phyloP scores from a whole-genome alignment of 208 protist species.

The Tetramitus jugosus region DNA sequence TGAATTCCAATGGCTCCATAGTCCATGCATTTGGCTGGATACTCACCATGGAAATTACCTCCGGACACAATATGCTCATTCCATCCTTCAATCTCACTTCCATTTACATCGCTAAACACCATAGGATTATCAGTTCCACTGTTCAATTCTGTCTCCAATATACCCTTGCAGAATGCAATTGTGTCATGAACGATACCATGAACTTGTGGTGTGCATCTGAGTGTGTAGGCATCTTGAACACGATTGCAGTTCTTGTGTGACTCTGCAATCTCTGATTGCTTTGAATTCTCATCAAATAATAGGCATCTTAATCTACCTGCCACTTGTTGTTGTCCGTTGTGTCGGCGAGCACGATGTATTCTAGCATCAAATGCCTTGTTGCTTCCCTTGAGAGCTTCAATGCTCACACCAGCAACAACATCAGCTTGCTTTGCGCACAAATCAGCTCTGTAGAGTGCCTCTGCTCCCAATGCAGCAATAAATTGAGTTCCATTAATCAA shows the following conservation, averaged over 20 bases:
- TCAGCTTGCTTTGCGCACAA: slow-evolving; percentile 39
- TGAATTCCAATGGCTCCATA: slow-evolving; percentile 49
- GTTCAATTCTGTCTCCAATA: slow-evolving; percentile 70
- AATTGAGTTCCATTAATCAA: slow-evolving; percentile 82
- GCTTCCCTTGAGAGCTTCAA: slow-evolving; percentile 63
- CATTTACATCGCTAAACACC: slow-evolving; percentile 52
- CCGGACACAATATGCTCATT: slow-evolving; percentile 50
- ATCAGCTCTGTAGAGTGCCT: slow-evolving; percentile 49
- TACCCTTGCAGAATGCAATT: slow-evolving; percentile 53
- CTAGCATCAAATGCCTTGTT: slow-evolving; percentile 46
- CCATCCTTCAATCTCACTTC: neutral
- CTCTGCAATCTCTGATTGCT: slow-evolving; percentile 50
- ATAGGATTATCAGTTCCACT: slow-evolving; percentile 79
- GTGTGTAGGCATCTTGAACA: slow-evolving; percentile 74
- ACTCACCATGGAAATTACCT: slow-evolving; percentile 83
- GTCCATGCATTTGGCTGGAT: slow-evolving; percentile 61
- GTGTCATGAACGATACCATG: slow-evolving; percentile 60
- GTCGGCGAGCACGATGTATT: slow-evolving; percentile 36
- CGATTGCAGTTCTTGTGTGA: slow-evolving; percentile 49
- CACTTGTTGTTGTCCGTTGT: slow-evolving; percentile 45
- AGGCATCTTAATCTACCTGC: slow-evolving; percentile 41
- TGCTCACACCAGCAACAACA: slow-evolving; percentile 55
- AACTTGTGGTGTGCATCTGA: slow-evolving; percentile 74
- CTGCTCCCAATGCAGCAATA: slow-evolving; percentile 55
- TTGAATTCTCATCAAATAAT: slow-evolving; percentile 28